These are phyloP conservation scores for Xylariaceae sp. DNA, from an alignment of 2,329 filamentous ascomycete genomes.

Conservation along the genomic window DNA sequence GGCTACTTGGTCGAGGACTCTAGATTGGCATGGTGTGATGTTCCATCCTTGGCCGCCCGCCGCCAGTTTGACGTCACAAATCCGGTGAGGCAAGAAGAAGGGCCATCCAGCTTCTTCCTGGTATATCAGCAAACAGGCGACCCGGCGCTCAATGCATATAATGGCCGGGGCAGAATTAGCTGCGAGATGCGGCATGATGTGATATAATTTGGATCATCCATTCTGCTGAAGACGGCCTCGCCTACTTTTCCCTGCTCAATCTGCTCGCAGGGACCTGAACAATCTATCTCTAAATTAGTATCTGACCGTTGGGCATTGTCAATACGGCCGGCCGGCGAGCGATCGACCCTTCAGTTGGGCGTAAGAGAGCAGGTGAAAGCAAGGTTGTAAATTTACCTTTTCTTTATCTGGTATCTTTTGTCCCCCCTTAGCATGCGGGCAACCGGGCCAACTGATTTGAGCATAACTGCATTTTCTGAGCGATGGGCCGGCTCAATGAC, in stretches of 20 bases:
- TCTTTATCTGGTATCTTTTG: slow-evolving; percentile 8
- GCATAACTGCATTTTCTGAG: slow-evolving; percentile 9
- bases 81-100: slow-evolving; percentile 4
- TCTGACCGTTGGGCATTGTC: neutral
- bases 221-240: slow-evolving; percentile 7
- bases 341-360: neutral
- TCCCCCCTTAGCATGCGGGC: neutral
- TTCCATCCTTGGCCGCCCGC: slow-evolving; percentile 17
- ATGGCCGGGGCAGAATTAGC: neutral
- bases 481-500: slow-evolving; percentile 10
- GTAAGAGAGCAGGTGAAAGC: neutral
- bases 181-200: slow-evolving; percentile 2
- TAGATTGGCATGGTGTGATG: slow-evolving; percentile 17
- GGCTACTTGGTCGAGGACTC: slow-evolving; percentile 14
- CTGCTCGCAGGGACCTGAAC: slow-evolving; percentile 2
- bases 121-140: slow-evolving; percentile 15
- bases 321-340: slow-evolving; percentile 5
- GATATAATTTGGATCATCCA: neutral
- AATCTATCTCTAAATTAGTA: slow-evolving; percentile 14
- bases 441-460: slow-evolving; percentile 4
- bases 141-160: slow-evolving; percentile 5
- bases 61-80: slow-evolving; percentile 13
- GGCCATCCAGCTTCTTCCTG: slow-evolving; percentile 13
- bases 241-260: neutral
- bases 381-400: slow-evolving; percentile 14